Conservation (phyloP, 2,329 filamentous ascomycete genomes). For the Trichoderma sp. region DNA sequence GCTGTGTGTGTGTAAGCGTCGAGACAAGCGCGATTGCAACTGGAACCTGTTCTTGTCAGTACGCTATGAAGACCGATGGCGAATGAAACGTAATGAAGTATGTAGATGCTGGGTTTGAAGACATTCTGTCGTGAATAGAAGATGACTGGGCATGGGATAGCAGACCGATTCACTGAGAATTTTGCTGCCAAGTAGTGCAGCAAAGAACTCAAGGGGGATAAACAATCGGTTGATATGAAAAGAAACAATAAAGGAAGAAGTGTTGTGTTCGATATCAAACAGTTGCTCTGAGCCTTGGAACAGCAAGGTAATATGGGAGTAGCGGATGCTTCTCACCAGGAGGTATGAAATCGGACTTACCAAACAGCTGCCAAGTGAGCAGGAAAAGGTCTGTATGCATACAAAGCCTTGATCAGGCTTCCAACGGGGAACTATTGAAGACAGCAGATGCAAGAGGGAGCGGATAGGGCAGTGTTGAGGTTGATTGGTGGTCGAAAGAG, state of each 20-base stretch:
- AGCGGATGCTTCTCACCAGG: neutral
- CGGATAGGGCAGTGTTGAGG: slow-evolving; percentile 21
- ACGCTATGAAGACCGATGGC: neutral
- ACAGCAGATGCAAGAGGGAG: slow-evolving; percentile 19
- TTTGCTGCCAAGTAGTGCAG: neutral
- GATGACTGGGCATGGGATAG: neutral
- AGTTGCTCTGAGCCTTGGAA: neutral
- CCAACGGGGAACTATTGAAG: slow-evolving; percentile 26
- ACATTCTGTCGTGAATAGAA: neutral
- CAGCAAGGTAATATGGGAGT: neutral
- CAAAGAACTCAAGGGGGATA: neutral
- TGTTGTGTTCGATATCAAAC: neutral
- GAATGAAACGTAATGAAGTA: neutral
- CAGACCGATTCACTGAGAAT: neutral
- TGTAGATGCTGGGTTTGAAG: neutral
- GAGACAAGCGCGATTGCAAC: slow-evolving; percentile 37
- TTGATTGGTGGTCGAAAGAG: slow-evolving; percentile 11
- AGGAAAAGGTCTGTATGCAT: slow-evolving; percentile 43
- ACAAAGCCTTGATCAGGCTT: slow-evolving; percentile 35
- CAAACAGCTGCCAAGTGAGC: slow-evolving; percentile 33
- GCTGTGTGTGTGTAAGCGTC: slow-evolving; percentile 35
- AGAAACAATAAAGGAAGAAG: neutral
- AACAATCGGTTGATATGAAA: neutral
- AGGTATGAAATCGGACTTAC: slow-evolving; percentile 31
- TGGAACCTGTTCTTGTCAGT: slow-evolving; percentile 35